phyloP scores from a whole-genome alignment of 352 stramenopile genomes.

The Pythium diclinum region DNA sequence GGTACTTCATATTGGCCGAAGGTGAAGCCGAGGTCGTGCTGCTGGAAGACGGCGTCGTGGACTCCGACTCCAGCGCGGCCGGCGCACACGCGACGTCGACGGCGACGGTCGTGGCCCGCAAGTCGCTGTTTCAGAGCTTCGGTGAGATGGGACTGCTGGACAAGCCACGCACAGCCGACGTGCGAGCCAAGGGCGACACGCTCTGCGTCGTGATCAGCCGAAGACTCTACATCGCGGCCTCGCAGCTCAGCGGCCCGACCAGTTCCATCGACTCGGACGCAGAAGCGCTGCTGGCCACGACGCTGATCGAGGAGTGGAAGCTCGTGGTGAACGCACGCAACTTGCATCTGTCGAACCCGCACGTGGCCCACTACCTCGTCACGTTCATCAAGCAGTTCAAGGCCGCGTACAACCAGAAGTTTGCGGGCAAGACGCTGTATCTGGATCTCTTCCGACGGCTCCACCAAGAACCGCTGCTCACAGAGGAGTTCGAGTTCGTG shows the following conservation, averaged over 20 bases:
- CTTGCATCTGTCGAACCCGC: conserved; percentile 61
- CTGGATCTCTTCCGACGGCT: conserved; percentile 65
- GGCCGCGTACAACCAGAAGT: conserved; percentile 69
- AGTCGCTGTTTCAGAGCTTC: conserved; percentile 66
- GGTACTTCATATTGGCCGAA: conserved; percentile 68
- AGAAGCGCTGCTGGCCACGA: conserved; percentile 56
- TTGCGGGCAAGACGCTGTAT: conserved; percentile 73
- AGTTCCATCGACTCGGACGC: conserved; percentile 43
- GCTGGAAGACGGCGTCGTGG: conserved; percentile 29
- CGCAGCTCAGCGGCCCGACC: conserved; percentile 31
- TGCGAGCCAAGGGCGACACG: conserved; percentile 39
- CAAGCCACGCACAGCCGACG: conserved; percentile 47
- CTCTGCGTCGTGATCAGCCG: conserved; percentile 51
- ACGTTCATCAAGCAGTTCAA: conserved; percentile 82
- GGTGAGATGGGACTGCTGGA: conserved; percentile 77
- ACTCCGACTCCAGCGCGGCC: background rate
- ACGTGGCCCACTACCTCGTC: conserved; percentile 61
- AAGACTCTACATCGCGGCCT: conserved; percentile 42
- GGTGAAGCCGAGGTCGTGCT: conserved; percentile 56
- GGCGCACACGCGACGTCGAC: conserved; percentile 4
- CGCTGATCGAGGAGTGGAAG: conserved; percentile 68
- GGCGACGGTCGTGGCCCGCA: conserved; percentile 45
- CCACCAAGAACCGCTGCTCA: conserved; percentile 48
- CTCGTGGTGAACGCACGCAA: conserved; percentile 57
- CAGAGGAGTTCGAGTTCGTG: conserved; percentile 55